Conservation (phyloP, 176 grass and related monocot species). For the Eremochloa ophiuroides region DNA sequence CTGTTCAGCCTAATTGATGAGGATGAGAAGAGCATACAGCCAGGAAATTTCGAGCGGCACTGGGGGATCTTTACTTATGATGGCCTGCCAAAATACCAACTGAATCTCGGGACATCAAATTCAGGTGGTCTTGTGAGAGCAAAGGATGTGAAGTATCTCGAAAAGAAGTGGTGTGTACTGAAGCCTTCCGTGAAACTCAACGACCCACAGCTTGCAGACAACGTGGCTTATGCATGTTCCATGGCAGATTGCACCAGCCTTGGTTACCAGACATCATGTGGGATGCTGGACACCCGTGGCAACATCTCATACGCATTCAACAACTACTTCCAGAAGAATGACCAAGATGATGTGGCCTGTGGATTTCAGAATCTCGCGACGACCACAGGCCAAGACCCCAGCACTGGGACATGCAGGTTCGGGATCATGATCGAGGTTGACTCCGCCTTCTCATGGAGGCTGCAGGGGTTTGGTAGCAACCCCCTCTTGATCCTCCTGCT, state of each 20-base stretch:
- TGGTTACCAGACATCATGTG: constrained; percentile 87
- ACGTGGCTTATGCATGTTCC: constrained; percentile 68
- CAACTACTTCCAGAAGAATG: constrained; percentile 93
- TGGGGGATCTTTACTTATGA: constrained; percentile 95
- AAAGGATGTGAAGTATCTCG: constrained; percentile 62
- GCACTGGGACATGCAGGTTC: too few relatives aligned
- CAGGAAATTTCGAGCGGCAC: constrained; percentile 96
- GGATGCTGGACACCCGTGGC: constrained; percentile 55
- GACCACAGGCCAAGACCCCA: constrained; percentile 71
- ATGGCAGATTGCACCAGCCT: constrained; percentile 91
- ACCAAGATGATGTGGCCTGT: constrained; percentile 91
- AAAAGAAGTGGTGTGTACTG: constrained; percentile 91
- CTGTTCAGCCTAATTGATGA: constrained; percentile 95
- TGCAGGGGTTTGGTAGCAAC: background rate
- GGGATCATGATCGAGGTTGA: constrained; percentile 52
- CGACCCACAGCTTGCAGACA: constrained; percentile 43
- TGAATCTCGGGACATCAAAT: constrained; percentile 50
- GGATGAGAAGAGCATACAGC: constrained; percentile 95
- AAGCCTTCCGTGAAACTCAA: constrained; percentile 62
- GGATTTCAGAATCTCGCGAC: constrained; percentile 74
- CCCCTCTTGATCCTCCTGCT: constrained; percentile 28
- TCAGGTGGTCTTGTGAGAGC: constrained; percentile 37
- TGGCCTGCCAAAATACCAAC: constrained; percentile 76
- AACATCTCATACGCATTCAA: constrained; percentile 95
- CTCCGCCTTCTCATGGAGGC: constrained; percentile 55